Evolutionary conservation across 1,284 basidiomycete species (phyloP), one percentile per base, ranked within the genome.

Genomic region (Tylopilus sp.): DNA sequence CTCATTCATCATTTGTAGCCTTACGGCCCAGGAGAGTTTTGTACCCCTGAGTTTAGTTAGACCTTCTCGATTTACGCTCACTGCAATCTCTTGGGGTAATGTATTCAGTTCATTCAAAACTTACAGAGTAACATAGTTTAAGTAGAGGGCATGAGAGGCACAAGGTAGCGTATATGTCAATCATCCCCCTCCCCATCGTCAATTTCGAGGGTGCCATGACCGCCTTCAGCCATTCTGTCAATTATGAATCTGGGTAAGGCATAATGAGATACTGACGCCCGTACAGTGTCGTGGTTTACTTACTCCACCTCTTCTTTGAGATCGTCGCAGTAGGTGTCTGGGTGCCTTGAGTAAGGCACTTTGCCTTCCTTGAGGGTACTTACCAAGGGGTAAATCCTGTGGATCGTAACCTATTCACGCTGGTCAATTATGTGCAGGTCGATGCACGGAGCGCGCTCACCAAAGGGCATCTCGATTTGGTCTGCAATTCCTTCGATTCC

Each of bases 401-500:
- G 75, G 70, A 59, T 87, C 82, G 26, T 71, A 69, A 15, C 86
- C 83, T 86, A 38, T 34, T 25, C 44, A 18, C 37, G 48, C 23
- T 34, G 39, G 39, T 50, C 34, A 53, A 40, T 16, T 16, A 35
- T 34, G 8, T 42, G 16, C 23, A 33, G 33, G 34, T 41, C 10
- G 52, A 30, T 16, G 31, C 41, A 10, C 13, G 3, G 12, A 36
- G 16, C 33, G 28, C 34, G 68, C 75, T 49, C 54, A 84, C 84
- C 86, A 54, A 88, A 89, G 2, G 92, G 92, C 84, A 89, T 89
- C 66, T 95, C 92, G 55, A 94, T 90, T 69, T 93, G 85, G 54
- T 92, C 86, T 0, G 92, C 92, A 54, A 96, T 94, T 10, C 92
- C 92, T 70, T 96, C 93, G 46, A 96, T 87, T 11, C 92, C 92